Evolutionary conservation across 208 protist species (phyloP).

Genomic region (Leishmania turanica): DNA sequence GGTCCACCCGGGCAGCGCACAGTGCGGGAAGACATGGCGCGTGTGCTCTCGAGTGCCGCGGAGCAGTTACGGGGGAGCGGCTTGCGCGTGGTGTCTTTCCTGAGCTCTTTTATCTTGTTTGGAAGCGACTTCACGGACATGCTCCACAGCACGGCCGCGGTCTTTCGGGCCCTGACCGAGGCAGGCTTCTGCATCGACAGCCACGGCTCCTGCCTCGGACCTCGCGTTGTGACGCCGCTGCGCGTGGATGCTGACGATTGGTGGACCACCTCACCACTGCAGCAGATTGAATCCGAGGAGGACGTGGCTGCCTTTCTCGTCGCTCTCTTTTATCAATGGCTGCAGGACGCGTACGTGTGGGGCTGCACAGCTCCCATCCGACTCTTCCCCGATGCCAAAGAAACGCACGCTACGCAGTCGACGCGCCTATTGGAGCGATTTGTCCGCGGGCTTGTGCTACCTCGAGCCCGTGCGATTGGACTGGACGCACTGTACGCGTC

Average conservation of each 20-base stretch:
- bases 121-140: slow-evolving; percentile 49
- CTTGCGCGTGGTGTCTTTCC: slow-evolving; percentile 41
- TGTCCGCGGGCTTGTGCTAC: slow-evolving; percentile 41
- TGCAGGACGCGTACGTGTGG: slow-evolving; percentile 67
- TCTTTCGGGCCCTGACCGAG: slow-evolving; percentile 54
- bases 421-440: slow-evolving; percentile 49
- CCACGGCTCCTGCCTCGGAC: slow-evolving; percentile 49
- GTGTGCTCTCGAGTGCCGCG: slow-evolving; percentile 39
- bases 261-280: slow-evolving; percentile 54
- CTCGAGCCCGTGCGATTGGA: slow-evolving; percentile 28
- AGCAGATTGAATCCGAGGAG: slow-evolving; percentile 32
- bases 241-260: slow-evolving; percentile 13
- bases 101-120: slow-evolving; percentile 55
- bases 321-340: slow-evolving; percentile 67
- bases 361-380: slow-evolving; percentile 45
- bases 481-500: slow-evolving; percentile 28
- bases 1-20: slow-evolving; percentile 54
- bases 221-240: slow-evolving; percentile 35
- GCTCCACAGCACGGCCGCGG: slow-evolving; percentile 61
- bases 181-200: slow-evolving; percentile 48
- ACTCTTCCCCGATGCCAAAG: slow-evolving; percentile 28
- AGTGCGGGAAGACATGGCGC: slow-evolving; percentile 49
- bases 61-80: slow-evolving; percentile 37
- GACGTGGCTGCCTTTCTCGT: slow-evolving; percentile 47
- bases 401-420: slow-evolving; percentile 10